A percentile compares a stretch with the other conserved stretches of the same genome.
Evolutionary conservation across 768 basidiomycete species (phyloP).

Genomic region (Termitomyces sp.): DNA sequence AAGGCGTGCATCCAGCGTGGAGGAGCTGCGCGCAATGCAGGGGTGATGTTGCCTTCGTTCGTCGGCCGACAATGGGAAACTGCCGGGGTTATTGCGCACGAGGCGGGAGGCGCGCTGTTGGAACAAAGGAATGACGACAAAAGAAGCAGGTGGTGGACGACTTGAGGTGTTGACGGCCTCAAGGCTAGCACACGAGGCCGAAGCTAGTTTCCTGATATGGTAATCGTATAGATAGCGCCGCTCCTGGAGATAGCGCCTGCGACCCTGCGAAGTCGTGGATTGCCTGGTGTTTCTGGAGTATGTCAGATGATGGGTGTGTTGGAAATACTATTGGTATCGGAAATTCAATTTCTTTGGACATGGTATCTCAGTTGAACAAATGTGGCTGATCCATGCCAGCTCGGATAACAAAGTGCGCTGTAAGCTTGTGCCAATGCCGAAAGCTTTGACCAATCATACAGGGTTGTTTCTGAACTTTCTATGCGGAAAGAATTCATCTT

Average conservation of each 20-base stretch:
- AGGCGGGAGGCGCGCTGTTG: slow-evolving; percentile 14
- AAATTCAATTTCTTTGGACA: background rate
- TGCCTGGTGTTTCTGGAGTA: background rate
- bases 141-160: slow-evolving; percentile 1
- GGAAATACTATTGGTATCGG: background rate
- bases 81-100: slow-evolving; percentile 8
- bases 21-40: background rate
- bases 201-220: slow-evolving; percentile 1
- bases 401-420: background rate
- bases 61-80: background rate
- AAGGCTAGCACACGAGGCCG: slow-evolving; percentile 11
- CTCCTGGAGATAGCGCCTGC: background rate
- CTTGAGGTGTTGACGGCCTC: background rate
- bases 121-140: slow-evolving; percentile 7
- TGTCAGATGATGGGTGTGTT: slow-evolving; percentile 1
- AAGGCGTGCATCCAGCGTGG: slow-evolving; percentile 9
- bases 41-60: background rate
- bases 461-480: background rate
- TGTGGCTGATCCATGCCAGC: background rate
- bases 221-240: slow-evolving; percentile 1
- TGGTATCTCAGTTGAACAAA: background rate
- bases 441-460: background rate
- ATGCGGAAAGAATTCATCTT: background rate
- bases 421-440: background rate
- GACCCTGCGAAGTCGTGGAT: slow-evolving; percentile 6